These are phyloP conservation scores for Metroxylon sagu DNA, from an alignment of 176 grass and related monocot genomes.

Conservation along the genomic window DNA sequence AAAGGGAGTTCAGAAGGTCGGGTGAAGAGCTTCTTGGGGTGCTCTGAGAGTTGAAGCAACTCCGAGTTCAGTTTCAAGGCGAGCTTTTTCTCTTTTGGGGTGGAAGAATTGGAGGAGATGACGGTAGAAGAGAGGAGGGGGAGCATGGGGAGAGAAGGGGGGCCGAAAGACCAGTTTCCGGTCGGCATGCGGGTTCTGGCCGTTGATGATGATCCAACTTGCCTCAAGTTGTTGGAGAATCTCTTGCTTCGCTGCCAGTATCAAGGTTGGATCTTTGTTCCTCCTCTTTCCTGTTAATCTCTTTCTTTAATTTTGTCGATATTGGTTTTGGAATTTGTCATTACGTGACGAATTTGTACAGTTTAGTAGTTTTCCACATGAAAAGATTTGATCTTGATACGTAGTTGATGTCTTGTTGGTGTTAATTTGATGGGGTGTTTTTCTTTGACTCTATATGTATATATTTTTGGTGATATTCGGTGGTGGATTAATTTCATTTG, in stretches of 20 bases:
- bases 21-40: too few species aligned
- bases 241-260: constrained; percentile 78
- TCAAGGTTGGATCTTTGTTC: constrained; percentile 34
- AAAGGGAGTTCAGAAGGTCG: too few species aligned
- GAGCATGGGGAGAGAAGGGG: constrained; percentile 7
- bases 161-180: constrained; percentile 54
- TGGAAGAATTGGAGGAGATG: constrained; percentile 9
- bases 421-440: too few species aligned
- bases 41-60: neutral
- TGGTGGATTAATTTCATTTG: neutral
- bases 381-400: too few species aligned
- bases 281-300: neutral
- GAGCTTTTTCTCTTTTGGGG: neutral
- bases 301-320: too few species aligned
- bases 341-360: too few species aligned
- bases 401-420: too few species aligned
- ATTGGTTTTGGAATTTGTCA: too few species aligned
- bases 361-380: too few species aligned
- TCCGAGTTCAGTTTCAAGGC: neutral
- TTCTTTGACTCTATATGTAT: too few species aligned
- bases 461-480: neutral
- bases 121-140: constrained; percentile 22
- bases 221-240: constrained; percentile 76
- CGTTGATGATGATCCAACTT: constrained; percentile 75
- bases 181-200: constrained; percentile 88